A percentile compares a stretch with the other conserved stretches of the same genome.
Evolutionary conservation across 371 early-diverging fungal genomes (phyloP).

Genomic region (Mortierella sp.): DNA sequence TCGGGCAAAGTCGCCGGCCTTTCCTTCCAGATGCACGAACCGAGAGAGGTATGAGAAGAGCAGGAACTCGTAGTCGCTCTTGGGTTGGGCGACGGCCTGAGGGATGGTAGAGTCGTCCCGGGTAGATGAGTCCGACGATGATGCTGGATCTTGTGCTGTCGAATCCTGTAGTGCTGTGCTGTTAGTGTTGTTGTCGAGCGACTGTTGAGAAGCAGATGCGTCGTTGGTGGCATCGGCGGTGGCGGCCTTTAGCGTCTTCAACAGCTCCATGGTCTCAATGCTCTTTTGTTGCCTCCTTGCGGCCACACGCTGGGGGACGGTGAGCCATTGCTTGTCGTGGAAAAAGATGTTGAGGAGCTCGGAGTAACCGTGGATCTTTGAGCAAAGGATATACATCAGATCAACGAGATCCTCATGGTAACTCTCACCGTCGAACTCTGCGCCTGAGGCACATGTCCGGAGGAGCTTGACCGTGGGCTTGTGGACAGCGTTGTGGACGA

Average conservation of each 20-base stretch:
- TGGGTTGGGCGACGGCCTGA: slow-evolving; percentile 32
- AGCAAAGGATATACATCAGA: slow-evolving; percentile 89
- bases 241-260: slow-evolving; percentile 22
- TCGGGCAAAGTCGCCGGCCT: slow-evolving; percentile 90
- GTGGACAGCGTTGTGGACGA: slow-evolving; percentile 92
- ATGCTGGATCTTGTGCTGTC: not conserved
- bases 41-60: slow-evolving; percentile 88
- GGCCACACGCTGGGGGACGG: slow-evolving; percentile 67
- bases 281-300: slow-evolving; percentile 45
- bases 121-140: slow-evolving; percentile 4
- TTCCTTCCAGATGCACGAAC: slow-evolving; percentile 91
- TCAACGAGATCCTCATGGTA: slow-evolving; percentile 91
- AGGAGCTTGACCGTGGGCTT: slow-evolving; percentile 87
- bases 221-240: slow-evolving; percentile 20
- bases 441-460: slow-evolving; percentile 72
- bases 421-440: slow-evolving; percentile 68
- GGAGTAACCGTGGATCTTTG: slow-evolving; percentile 92
- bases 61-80: slow-evolving; percentile 83
- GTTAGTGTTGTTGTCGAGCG: not conserved
- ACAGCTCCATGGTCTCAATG: slow-evolving; percentile 46
- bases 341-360: slow-evolving; percentile 92
- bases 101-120: slow-evolving; percentile 22
- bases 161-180: slow-evolving; percentile 9
- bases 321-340: slow-evolving; percentile 84
- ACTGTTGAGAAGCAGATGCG: not conserved